These are phyloP conservation scores for Populus hybrid DNA, from an alignment of 441 rosid genomes.

Conservation along the genomic window DNA sequence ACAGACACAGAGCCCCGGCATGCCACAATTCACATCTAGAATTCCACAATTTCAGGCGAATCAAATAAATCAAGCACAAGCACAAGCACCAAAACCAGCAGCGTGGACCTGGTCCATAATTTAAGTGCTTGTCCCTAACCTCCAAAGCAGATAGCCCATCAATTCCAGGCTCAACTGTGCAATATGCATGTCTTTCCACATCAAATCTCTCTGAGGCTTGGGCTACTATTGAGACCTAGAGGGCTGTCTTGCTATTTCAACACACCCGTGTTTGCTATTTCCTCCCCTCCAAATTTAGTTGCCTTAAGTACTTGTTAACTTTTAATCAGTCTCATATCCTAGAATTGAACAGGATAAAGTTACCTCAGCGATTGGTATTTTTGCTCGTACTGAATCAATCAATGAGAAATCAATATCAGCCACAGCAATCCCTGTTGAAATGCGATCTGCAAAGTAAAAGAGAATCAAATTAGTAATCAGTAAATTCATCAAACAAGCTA, in stretches of 20 bases:
- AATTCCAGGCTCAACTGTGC: background rate
- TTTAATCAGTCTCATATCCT: background rate
- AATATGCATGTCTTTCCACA: background rate
- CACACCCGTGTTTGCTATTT: background rate
- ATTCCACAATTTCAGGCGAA: background rate
- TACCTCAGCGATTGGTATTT: constrained; percentile 85
- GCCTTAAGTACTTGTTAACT: background rate
- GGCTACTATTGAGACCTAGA: background rate
- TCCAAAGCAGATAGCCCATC: background rate
- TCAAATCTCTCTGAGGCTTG: background rate
- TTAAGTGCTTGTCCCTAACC: background rate
- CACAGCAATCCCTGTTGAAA: constrained; percentile 71
- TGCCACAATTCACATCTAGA: background rate
- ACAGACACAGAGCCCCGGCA: background rate
- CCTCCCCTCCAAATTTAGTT: background rate
- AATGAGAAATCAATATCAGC: constrained; percentile 81
- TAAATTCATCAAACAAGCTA: background rate
- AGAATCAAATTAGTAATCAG: background rate
- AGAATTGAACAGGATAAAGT: constrained; percentile 11
- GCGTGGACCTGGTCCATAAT: background rate
- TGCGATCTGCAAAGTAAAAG: constrained; percentile 49
- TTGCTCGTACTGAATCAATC: constrained; percentile 74
- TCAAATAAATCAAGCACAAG: background rate
- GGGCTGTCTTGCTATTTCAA: background rate
- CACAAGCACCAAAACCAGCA: background rate